A percentile compares a stretch with the other conserved stretches of the same genome.
These are phyloP conservation scores for Nepenthes alata DNA, from an alignment of 179 eudicot genomes.

Conservation along the genomic window DNA sequence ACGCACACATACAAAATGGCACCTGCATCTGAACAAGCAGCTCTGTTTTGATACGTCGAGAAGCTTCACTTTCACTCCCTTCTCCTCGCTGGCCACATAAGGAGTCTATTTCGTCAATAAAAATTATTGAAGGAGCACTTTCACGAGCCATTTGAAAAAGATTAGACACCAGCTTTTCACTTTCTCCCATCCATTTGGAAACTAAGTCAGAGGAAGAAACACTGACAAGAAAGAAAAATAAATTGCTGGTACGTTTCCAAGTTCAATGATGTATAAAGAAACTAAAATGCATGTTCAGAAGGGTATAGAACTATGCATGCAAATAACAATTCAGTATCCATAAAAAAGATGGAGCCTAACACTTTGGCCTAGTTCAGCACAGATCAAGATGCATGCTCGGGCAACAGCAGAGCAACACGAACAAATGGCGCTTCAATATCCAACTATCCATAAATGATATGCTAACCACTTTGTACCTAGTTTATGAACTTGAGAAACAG, in stretches of 20 bases:
- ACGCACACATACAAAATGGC: conserved; percentile 1
- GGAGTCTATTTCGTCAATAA: conserved; percentile 95
- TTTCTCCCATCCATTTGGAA: conserved; percentile 99
- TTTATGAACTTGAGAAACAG: no score
- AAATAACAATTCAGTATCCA: no score
- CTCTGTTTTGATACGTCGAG: conserved; percentile 96
- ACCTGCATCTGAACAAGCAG: conserved; percentile 99
- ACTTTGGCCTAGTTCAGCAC: no score
- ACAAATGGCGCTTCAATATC: no score
- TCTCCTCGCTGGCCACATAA: conserved; percentile 92
- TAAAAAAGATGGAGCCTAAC: no score
- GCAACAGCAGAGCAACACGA: no score
- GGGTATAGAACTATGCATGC: no score
- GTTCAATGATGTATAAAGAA: neutral
- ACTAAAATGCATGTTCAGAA: neutral
- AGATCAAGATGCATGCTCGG: no score
- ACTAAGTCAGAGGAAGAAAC: conserved; percentile 93
- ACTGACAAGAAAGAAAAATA: conserved; percentile 35
- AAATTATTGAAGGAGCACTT: conserved; percentile 87
- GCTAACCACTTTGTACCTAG: no score
- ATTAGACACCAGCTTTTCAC: conserved; percentile 93
- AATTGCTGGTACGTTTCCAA: no score
- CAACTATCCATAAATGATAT: no score
- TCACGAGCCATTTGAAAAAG: conserved; percentile 97
- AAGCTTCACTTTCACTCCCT: conserved; percentile 99